Percentiles rank a stretch among this genome's conserved stretches.
These are phyloP conservation scores for Phialophora verrucosa DNA, from an alignment of 2,329 filamentous ascomycete genomes.

Conservation along the genomic window DNA sequence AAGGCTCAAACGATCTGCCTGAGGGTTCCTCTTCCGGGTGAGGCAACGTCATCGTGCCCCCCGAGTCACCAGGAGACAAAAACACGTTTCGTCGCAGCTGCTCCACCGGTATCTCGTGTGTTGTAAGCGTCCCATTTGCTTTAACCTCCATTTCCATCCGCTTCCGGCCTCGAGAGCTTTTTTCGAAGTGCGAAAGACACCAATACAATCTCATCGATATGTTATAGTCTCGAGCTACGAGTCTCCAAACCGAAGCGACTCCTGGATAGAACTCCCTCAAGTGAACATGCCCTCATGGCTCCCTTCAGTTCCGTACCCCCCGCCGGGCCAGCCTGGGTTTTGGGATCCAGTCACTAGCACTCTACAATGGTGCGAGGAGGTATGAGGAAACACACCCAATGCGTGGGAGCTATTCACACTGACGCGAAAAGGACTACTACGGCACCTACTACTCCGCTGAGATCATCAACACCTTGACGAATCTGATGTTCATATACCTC, in stretches of 20 bases:
- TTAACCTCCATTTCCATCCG: slow-evolving; percentile 15
- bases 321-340: slow-evolving; percentile 60
- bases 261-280: not conserved
- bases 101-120: slow-evolving; percentile 3
- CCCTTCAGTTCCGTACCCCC: slow-evolving; percentile 56
- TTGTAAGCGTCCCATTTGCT: slow-evolving; percentile 12
- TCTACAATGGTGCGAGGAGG: slow-evolving; percentile 81
- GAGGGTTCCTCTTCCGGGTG: not conserved
- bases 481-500: slow-evolving; percentile 79
- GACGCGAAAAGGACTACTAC: slow-evolving; percentile 68
- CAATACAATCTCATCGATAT: slow-evolving; percentile 1
- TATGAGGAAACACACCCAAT: slow-evolving; percentile 42
- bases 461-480: slow-evolving; percentile 81
- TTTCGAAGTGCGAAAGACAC: not conserved
- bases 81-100: slow-evolving; percentile 5
- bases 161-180: not conserved
- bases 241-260: not conserved
- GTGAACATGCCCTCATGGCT: slow-evolving; percentile 46
- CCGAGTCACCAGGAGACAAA: not conserved
- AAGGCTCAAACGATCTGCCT: slow-evolving; percentile 11
- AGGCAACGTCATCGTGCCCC: slow-evolving; percentile 15
- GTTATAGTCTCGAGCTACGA: not conserved
- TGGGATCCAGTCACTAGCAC: slow-evolving; percentile 75
- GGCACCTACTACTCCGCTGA: slow-evolving; percentile 77
- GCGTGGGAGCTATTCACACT: not conserved